These are phyloP conservation scores for Senna siamea DNA, from an alignment of 306 rosid genomes.

Conservation along the genomic window DNA sequence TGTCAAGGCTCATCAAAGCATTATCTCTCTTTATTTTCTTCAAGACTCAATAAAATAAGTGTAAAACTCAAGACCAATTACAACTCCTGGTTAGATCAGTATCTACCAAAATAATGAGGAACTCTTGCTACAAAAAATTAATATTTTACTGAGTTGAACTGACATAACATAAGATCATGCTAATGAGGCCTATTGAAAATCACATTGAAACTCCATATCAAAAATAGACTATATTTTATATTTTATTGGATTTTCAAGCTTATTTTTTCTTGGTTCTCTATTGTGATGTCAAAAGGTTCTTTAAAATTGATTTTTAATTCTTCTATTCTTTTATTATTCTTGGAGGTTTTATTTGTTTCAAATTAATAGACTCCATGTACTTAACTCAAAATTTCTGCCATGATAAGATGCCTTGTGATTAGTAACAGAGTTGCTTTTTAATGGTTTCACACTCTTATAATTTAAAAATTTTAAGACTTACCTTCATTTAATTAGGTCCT, in stretches of 20 bases:
- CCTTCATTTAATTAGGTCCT: conserved; percentile 12
- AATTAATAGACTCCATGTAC: conserved; percentile 22
- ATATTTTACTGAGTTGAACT: conserved; percentile 22
- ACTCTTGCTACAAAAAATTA: conserved; percentile 10
- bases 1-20: too few relatives aligned
- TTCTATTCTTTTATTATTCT: not conserved
- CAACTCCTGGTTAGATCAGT: not conserved
- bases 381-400: conserved; percentile 1
- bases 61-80: conserved; percentile 21
- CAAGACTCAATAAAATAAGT: not conserved
- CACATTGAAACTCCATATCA: conserved; percentile 2
- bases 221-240: conserved; percentile 8
- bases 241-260: not conserved
- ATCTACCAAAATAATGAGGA: conserved; percentile 18
- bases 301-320: conserved; percentile 6
- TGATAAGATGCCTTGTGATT: conserved; percentile 20
- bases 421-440: conserved; percentile 22
- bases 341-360: conserved; percentile 25
- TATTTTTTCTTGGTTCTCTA: conserved; percentile 19
- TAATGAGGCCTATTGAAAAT: conserved; percentile 4
- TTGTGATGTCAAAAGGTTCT: not conserved
- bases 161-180: conserved; percentile 9
- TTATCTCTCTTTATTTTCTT: too few relatives aligned
- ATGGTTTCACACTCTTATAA: conserved; percentile 6
- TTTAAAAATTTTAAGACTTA: conserved; percentile 24